A percentile compares a stretch with the other conserved stretches of the same genome.
These are phyloP conservation scores for Physcomitrium patens DNA, from an alignment of 225 moss, liverwort and hornwort genomes.

Conservation along the genomic window DNA sequence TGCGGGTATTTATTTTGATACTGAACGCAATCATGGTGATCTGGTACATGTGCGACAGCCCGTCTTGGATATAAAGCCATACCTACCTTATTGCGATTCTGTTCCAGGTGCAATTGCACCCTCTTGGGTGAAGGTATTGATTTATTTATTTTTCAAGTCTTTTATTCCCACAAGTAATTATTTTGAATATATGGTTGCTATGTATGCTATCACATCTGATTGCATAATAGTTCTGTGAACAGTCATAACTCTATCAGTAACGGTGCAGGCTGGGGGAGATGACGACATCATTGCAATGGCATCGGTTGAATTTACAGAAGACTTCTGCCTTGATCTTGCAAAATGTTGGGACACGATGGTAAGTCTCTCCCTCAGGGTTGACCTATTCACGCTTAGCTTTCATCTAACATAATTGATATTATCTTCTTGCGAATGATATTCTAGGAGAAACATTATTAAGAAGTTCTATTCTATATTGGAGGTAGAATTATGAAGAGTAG, in stretches of 20 bases:
- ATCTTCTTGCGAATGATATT: too few species aligned
- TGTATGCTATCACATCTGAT: constrained; percentile 5
- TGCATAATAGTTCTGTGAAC: background rate
- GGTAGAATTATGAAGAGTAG: background rate
- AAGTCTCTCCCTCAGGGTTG: constrained; percentile 20
- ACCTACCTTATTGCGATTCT: constrained; percentile 88
- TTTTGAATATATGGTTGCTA: constrained; percentile 3
- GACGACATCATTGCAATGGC: constrained; percentile 84
- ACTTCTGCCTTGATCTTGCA: constrained; percentile 61
- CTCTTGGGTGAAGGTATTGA: constrained; percentile 78
- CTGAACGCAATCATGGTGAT: constrained; percentile 20
- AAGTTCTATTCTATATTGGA: too few species aligned
- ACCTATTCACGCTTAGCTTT: background rate
- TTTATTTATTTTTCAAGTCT: background rate
- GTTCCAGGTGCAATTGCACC: constrained; percentile 75
- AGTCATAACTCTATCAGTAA: background rate
- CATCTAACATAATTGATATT: background rate
- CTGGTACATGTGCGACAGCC: constrained; percentile 67
- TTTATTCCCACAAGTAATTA: constrained; percentile 3
- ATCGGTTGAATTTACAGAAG: constrained; percentile 67
- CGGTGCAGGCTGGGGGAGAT: constrained; percentile 81
- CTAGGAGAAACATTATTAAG: too few species aligned
- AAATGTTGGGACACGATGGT: constrained; percentile 85
- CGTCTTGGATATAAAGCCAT: constrained; percentile 96
- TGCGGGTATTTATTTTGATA: constrained; percentile 3